Base-by-base conservation (phyloP, 83 land plant genomes). In the Picea abies region DNA sequence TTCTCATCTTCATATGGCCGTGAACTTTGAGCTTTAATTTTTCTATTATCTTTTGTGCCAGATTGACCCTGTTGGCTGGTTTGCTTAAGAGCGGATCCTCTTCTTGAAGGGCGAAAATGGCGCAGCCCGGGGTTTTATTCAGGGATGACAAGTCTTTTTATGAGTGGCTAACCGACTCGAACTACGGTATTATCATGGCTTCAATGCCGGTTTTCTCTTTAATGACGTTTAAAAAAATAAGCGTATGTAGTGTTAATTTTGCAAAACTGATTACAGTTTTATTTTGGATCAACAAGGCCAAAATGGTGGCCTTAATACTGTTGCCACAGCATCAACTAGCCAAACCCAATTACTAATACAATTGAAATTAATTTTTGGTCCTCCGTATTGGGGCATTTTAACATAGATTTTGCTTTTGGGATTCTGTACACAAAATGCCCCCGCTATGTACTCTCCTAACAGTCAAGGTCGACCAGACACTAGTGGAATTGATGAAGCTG, bases 141-240 rank as follows among this genome's bases (percentile, higher is more conserved):
- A 71, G 41, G 41, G 75, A 71, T 39, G 75, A 71, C 10, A 37
- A 71, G 20, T 71, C 75, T 71, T 71, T 71, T 2, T 37, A 71
- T 49, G 41, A 39, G 22, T 71, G 75, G 75, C n/a, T 71, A 71
- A 71, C 75, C 47, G 75, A 71, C 19, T 71, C 75, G 10, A 71
- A n/a, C 10, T 35, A 10, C 47, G 75, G 75, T 71, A 71, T 5
- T 19, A 39, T 39, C 6, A 37, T 19, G 37, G 37, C 75, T 70
- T 3, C 14, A 20, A 39, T 12, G 2, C 39, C n/a, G 58, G 58
- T 52, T 52, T 41, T 52, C 58, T 52, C 58, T 52, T 11, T 52
- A 52, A 52, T 52, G 11, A 52, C 58, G 12, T 52, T 52, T 52
- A 11, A 11, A 52, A 49, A 52, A 52, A 11, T 11, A 52, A 52